Evolutionary conservation across 2,329 filamentous ascomycete genomes (phyloP), one percentile per base, ranked within the genome.

Genomic region (Fusarium dimerum): DNA sequence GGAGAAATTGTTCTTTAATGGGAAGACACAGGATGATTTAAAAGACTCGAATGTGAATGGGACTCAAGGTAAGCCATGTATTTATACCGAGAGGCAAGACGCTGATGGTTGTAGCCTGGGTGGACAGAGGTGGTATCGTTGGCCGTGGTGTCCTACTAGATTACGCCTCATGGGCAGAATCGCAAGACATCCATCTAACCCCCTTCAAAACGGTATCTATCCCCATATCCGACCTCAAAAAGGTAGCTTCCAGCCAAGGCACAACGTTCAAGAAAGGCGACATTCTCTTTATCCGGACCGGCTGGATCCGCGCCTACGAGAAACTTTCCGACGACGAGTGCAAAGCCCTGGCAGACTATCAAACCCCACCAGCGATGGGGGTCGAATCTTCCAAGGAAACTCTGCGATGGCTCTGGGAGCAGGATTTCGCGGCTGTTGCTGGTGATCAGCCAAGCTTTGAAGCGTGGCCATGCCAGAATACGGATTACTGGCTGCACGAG

Each of bases 371-470:
- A 2, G 54, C 63, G 7, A 63, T 68, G 49, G 81, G 80, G 1
- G 70, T 83, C 2, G 73, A 80, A 45, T 76, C 77, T 1, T 76
- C 74, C 3, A 70, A 76, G 15, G 73, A 72, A 6, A 77, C 76
- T 7, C 71, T 83, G 13, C 72, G 75, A 38, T 86, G 82, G 82
- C 69, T 85, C 16, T 85, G 82, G 81, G 77, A 84, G 48, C 73
- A 78, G 6, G 51, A 45, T 13, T 83, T 86, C 57, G 70, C 80
- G 0, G 83, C 82, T 2, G 76, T 84, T 0, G 83, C 77, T 0
- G 80, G 81, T 3, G 83, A 86, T 52, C 75, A 76, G 45, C 78
- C 81, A 0, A 55, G 66, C 6, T 79, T 82, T 55, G 82, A 85
- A 59, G 77, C 77, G 3, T 79, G 76, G 59, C 75, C 76, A 8